Percentiles rank a stretch among this genome's conserved stretches.
Conservation (phyloP, 768 basidiomycete species). For the Hysterangium stoloniferum region DNA sequence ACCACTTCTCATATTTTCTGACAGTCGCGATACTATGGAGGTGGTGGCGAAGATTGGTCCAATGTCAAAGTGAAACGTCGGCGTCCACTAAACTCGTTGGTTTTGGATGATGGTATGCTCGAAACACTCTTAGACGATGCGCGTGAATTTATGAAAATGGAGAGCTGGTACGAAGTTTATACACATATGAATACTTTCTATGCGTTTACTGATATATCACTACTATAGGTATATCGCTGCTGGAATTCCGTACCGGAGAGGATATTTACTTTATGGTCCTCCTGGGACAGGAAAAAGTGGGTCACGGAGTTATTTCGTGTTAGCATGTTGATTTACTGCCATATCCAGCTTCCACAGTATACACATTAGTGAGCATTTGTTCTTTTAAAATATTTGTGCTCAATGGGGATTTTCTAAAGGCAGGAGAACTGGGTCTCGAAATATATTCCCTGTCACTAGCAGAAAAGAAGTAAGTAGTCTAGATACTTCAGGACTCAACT, state of each 20-base stretch:
- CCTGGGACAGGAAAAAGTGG: conserved; percentile 55
- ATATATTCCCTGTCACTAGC: conserved; percentile 39
- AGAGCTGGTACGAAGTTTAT: conserved; percentile 40
- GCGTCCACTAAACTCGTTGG: conserved; percentile 46
- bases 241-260: conserved; percentile 50
- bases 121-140: conserved; percentile 42
- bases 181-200: too few relatives aligned
- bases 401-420: background rate
- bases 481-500: background rate
- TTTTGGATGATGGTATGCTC: conserved; percentile 40
- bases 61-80: conserved; percentile 37
- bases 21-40: conserved; percentile 28
- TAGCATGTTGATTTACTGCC: background rate
- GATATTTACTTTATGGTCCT: conserved; percentile 49
- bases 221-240: conserved; percentile 32
- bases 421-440: conserved; percentile 18
- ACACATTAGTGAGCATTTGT: conserved; percentile 35
- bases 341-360: conserved; percentile 27
- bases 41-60: conserved; percentile 21
- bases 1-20: background rate
- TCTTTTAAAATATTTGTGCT: background rate
- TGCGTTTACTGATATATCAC: background rate
- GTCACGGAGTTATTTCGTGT: conserved; percentile 19
- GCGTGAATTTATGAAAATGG: conserved; percentile 42
- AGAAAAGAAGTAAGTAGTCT: conserved; percentile 34